Percentiles rank a stretch among this genome's conserved stretches.
Evolutionary conservation across 2,329 filamentous ascomycete genomes (phyloP).

Genomic region (Apiospora sp.): DNA sequence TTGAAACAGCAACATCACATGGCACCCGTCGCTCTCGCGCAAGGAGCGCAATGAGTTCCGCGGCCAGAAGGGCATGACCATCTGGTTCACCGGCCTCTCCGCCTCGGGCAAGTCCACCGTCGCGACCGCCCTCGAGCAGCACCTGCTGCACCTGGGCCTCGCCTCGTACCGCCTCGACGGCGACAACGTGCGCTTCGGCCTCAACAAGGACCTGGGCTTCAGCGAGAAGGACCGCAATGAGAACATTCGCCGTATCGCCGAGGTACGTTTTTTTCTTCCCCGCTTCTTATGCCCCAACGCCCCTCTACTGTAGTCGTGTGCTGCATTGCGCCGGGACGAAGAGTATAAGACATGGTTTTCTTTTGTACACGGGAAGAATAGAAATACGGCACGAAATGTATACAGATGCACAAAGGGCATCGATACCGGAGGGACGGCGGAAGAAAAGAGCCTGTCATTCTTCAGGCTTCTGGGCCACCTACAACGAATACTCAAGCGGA

Average conservation of each 20-base stretch:
- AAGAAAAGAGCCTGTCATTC: background rate
- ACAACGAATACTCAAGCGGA: too few species aligned
- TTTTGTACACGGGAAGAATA: too few species aligned
- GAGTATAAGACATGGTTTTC: too few species aligned
- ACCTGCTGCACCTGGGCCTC: conserved; percentile 85
- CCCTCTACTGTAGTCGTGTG: too few species aligned
- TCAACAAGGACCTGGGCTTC: conserved; percentile 98
- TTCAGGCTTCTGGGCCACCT: background rate
- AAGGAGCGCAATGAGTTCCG: conserved; percentile 77
- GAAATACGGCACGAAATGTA: too few species aligned
- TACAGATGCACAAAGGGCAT: too few species aligned
- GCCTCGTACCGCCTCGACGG: conserved; percentile 93
- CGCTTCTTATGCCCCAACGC: background rate
- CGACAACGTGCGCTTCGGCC: conserved; percentile 96
- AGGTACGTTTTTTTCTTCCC: conserved; percentile 53
- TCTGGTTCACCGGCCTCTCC: conserved; percentile 97
- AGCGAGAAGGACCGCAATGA: conserved; percentile 92
- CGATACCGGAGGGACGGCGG: too few species aligned
- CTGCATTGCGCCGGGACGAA: too few species aligned
- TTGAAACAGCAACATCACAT: conserved; percentile 80
- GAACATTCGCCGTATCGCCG: conserved; percentile 96
- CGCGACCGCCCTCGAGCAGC: conserved; percentile 94
- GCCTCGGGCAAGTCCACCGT: conserved; percentile 98
- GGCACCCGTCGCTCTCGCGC: conserved; percentile 84
- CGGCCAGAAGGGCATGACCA: conserved; percentile 88